Evolutionary conservation across 192 early-diverging fungal species (phyloP).

Genomic region (Ramicandelaber brevisporus): DNA sequence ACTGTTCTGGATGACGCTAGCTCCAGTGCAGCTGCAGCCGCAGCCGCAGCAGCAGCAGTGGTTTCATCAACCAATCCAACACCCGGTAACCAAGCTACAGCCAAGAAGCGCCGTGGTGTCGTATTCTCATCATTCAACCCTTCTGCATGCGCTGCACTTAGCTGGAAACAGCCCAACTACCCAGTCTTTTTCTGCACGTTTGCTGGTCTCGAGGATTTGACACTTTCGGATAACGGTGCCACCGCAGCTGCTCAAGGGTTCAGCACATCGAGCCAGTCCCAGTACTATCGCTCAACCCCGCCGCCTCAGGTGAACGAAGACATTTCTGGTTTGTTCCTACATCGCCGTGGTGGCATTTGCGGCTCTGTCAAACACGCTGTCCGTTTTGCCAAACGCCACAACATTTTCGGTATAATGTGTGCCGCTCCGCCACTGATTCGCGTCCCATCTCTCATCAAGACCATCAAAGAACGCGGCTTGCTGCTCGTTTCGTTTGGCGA

Average conservation of each 20-base stretch:
- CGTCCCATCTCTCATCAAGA: conserved; percentile 72
- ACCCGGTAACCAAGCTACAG: too few species aligned
- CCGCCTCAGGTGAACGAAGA: neutral
- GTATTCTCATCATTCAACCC: conserved; percentile 88
- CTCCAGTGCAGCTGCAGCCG: conserved; percentile 1
- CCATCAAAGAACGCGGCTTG: conserved; percentile 78
- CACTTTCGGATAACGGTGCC: conserved; percentile 5
- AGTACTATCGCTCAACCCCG: conserved; percentile 2
- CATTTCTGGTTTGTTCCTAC: neutral
- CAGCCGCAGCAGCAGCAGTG: conserved; percentile 3
- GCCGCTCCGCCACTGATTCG: conserved; percentile 72
- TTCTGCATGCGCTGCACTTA: conserved; percentile 69
- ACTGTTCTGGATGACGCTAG: conserved; percentile 51
- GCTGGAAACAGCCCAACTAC: conserved; percentile 99
- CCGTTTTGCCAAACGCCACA: conserved; percentile 72
- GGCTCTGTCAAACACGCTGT: conserved; percentile 81
- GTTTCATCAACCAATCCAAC: too few species aligned
- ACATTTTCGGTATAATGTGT: conserved; percentile 81
- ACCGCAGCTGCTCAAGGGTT: conserved; percentile 10
- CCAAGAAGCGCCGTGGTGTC: conserved; percentile 20
- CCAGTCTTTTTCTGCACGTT: conserved; percentile 83
- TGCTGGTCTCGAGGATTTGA: conserved; percentile 30
- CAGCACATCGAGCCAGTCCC: conserved; percentile 5
- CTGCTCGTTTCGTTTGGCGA: conserved; percentile 74
- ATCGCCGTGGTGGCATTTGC: neutral